Conservation (phyloP, 148 eudicot species). For the Vaccinium darrowii region DNA sequence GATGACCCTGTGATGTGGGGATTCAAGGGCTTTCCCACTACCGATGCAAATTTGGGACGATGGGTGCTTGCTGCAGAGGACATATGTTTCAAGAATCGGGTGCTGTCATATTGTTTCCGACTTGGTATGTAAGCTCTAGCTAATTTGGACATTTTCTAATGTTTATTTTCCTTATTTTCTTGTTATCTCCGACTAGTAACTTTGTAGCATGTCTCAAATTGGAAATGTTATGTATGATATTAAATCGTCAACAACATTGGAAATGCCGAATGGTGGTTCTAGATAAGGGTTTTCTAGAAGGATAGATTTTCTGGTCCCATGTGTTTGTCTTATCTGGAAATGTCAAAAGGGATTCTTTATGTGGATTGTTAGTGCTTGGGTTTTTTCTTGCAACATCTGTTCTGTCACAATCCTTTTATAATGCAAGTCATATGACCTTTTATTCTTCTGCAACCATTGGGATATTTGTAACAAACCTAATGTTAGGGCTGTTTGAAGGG, state of each 20-base stretch:
- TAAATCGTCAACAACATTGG: background rate
- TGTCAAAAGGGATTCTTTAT: background rate
- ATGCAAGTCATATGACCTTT: background rate
- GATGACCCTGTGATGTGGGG: conserved; percentile 99
- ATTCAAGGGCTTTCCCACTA: conserved; percentile 74
- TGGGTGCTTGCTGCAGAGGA: conserved; percentile 98
- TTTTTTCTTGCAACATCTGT: background rate
- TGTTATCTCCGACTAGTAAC: background rate
- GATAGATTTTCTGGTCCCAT: background rate
- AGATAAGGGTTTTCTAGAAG: background rate
- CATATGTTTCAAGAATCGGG: conserved; percentile 82
- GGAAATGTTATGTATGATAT: background rate
- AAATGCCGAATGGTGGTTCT: background rate
- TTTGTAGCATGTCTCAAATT: background rate
- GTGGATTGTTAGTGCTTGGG: background rate
- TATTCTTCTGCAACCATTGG: background rate
- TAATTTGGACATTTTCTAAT: conserved; percentile 1
- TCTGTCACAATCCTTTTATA: background rate
- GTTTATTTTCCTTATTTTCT: background rate
- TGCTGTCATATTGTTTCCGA: conserved; percentile 75
- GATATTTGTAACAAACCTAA: background rate
- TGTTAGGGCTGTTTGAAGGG: background rate
- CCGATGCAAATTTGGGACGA: conserved; percentile 63
- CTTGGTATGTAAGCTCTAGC: conserved; percentile 56
- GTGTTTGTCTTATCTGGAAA: background rate